phyloP scores from a whole-genome alignment of 2,329 filamentous ascomycete species.

The Plectosphaerella cucumerina region DNA sequence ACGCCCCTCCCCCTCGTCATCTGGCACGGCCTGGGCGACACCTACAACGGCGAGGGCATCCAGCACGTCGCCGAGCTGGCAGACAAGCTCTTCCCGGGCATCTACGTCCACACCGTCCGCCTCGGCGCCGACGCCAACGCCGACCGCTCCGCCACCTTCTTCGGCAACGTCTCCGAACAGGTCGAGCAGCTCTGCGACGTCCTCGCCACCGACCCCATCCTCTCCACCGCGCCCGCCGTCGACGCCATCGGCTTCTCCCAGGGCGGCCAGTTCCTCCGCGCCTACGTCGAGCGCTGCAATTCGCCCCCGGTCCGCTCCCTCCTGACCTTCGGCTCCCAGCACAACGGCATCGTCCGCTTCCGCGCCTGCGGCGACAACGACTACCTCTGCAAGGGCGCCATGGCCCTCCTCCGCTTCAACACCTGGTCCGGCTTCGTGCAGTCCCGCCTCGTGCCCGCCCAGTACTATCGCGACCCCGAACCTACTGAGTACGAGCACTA shows the following conservation, averaged over 20 bases:
- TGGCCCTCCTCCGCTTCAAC: conserved; percentile 72
- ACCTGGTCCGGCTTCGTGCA: conserved; percentile 81
- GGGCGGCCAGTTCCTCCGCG: conserved; percentile 93
- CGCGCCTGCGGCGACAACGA: conserved; percentile 67
- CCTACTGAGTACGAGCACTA: conserved; percentile 64
- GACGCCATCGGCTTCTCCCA: conserved; percentile 95
- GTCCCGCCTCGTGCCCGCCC: conserved; percentile 77
- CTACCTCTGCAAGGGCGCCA: conserved; percentile 76
- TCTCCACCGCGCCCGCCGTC: conserved; percentile 75
- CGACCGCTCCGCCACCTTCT: conserved; percentile 82
- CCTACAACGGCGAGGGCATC: conserved; percentile 73
- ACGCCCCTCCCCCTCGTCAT: conserved; percentile 85
- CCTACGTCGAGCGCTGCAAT: conserved; percentile 85
- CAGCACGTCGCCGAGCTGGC: conserved; percentile 67
- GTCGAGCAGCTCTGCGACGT: conserved; percentile 72
- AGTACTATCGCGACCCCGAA: conserved; percentile 79
- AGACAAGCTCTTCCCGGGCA: conserved; percentile 71
- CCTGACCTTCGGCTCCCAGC: conserved; percentile 85
- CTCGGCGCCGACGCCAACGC: conserved; percentile 60
- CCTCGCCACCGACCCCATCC: conserved; percentile 70
- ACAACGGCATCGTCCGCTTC: conserved; percentile 88
- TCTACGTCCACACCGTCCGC: conserved; percentile 75
- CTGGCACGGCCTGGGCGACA: conserved; percentile 83
- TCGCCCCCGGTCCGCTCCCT: conserved; percentile 68
- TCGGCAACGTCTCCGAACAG: conserved; percentile 83